A percentile compares a stretch with the other conserved stretches of the same genome.
phyloP scores from a whole-genome alignment of 768 basidiomycete genomes.

The Mrakia frigida region DNA sequence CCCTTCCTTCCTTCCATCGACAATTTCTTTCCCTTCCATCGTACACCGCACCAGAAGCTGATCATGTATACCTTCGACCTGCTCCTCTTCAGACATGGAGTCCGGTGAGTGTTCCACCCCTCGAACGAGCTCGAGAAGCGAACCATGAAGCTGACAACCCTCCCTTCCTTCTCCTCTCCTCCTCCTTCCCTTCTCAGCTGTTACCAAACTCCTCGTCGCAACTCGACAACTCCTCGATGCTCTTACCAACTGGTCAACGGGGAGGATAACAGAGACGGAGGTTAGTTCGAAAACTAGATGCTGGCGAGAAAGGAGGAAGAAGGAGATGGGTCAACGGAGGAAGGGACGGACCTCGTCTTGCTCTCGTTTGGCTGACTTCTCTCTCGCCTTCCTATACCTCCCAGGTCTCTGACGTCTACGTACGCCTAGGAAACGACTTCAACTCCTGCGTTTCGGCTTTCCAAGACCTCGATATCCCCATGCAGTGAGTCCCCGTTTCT shows the following conservation, averaged over 20 bases:
- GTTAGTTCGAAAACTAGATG: conserved; percentile 1
- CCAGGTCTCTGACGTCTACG: conserved; percentile 94
- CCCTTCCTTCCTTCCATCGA: not conserved
- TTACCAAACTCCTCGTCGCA: conserved; percentile 84
- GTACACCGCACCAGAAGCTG: too few relatives aligned
- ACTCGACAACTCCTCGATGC: conserved; percentile 93
- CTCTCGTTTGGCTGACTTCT: too few relatives aligned
- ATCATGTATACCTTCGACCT: not conserved
- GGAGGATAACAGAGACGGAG: conserved; percentile 59
- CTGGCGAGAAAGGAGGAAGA: not conserved
- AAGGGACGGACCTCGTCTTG: conserved; percentile 36
- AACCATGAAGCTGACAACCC: not conserved
- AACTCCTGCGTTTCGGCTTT: conserved; percentile 90
- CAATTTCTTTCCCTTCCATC: not conserved
- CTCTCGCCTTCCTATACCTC: conserved; percentile 15
- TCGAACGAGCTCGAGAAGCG: not conserved
- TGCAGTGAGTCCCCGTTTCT: conserved; percentile 62
- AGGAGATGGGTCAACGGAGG: not conserved
- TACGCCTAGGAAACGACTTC: conserved; percentile 93
- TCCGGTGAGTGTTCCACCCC: not conserved
- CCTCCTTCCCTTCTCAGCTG: conserved; percentile 47
- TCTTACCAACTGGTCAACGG: conserved; percentile 74
- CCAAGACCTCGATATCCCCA: conserved; percentile 73
- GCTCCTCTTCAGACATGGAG: not conserved
- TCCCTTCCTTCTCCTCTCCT: not conserved